phyloP scores from a whole-genome alignment of 2,329 filamentous ascomycete genomes.

The Cladophialophora chaetospira region DNA sequence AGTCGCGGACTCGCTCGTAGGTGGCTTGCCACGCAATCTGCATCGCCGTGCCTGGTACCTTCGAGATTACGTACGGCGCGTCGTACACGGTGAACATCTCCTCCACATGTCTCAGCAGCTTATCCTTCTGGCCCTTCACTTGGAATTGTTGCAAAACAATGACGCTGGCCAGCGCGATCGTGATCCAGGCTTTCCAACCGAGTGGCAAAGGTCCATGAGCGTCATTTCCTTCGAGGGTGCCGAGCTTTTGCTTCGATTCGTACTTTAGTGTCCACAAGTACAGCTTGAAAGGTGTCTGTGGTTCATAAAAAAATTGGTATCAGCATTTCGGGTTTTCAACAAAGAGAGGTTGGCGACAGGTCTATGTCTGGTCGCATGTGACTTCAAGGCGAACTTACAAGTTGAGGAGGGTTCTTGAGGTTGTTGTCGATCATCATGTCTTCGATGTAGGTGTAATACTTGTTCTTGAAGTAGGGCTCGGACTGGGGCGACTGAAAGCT shows the following conservation, averaged over 20 bases:
- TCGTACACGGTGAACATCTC: not conserved
- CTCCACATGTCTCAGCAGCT: not conserved
- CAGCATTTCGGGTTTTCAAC: too few species aligned
- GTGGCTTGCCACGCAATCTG: not conserved
- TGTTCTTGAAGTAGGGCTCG: not conserved
- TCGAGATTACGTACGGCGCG: too few species aligned
- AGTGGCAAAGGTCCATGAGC: not conserved
- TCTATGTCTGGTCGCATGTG: too few species aligned
- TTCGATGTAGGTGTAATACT: not conserved
- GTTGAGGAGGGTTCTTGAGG: not conserved
- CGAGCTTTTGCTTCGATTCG: not conserved
- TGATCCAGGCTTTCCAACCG: not conserved
- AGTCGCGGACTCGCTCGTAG: not conserved
- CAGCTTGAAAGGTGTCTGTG: not conserved
- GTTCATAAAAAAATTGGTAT: too few species aligned
- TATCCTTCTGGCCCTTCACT: not conserved
- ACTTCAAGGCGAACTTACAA: too few species aligned
- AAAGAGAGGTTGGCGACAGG: too few species aligned
- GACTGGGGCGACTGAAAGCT: not conserved
- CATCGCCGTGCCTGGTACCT: not conserved
- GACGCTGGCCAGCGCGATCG: not conserved
- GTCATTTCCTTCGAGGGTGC: not conserved
- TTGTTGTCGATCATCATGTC: not conserved
- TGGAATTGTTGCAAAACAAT: not conserved
- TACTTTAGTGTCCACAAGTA: not conserved